Evolutionary conservation across 2,329 filamentous ascomycete species (phyloP).

Genomic region (Penicillium psychrosexuale): DNA sequence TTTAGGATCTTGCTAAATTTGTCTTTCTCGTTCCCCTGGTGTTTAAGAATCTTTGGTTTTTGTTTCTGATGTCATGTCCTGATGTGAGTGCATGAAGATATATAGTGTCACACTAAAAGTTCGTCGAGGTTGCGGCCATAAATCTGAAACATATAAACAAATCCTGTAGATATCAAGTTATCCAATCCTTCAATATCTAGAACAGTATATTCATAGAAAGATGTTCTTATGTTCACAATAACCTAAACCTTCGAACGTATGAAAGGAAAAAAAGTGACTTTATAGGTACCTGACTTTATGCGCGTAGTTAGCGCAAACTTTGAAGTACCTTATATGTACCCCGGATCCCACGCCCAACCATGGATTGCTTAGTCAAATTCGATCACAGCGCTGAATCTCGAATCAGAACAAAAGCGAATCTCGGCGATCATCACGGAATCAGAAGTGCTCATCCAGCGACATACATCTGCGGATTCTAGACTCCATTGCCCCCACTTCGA

Average conservation of each 20-base stretch:
- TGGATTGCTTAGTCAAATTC: constrained; percentile 25
- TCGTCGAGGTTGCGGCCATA: neutral
- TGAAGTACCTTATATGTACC: constrained; percentile 5
- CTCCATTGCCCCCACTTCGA: neutral
- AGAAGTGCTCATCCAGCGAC: constrained; percentile 7
- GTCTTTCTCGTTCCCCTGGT: neutral
- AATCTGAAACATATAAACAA: neutral
- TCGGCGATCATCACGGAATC: constrained; percentile 34
- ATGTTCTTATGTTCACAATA: neutral
- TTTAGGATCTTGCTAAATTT: neutral
- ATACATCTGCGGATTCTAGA: constrained; percentile 3
- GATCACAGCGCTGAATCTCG: constrained; percentile 5
- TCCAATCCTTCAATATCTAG: neutral
- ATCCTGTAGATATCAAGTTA: neutral
- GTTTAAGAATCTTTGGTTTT: neutral
- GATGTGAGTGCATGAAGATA: neutral
- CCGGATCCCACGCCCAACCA: neutral
- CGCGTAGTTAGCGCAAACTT: neutral
- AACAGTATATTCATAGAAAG: neutral
- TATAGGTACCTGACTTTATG: neutral
- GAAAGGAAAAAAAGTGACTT: neutral
- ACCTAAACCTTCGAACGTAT: neutral
- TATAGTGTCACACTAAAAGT: neutral
- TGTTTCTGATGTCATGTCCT: neutral
- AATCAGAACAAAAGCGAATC: constrained; percentile 24